Evolutionary conservation across 192 early-diverging fungal genomes (phyloP).

Genomic region (Mortierella antarctica): DNA sequence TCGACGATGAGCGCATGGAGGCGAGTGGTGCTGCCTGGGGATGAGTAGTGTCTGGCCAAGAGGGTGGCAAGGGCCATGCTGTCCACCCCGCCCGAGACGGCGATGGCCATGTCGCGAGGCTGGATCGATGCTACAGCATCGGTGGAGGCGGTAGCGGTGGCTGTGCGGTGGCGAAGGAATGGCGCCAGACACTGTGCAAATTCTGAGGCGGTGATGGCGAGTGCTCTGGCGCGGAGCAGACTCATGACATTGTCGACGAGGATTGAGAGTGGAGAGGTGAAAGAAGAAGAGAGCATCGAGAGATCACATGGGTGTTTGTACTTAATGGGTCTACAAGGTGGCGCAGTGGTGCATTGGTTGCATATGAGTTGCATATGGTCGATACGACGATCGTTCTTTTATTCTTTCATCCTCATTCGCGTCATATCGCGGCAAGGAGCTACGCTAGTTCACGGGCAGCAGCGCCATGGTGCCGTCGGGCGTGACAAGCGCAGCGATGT

Average conservation of each 20-base stretch:
- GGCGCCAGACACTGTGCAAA: constrained; percentile 19
- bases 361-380: no score
- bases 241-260: constrained; percentile 22
- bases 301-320: no score
- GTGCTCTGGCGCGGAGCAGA: not conserved
- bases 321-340: no score
- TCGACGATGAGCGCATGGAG: constrained; percentile 62
- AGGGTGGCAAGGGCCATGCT: constrained; percentile 51
- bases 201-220: constrained; percentile 25
- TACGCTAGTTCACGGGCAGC: not conserved
- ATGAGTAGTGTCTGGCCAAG: constrained; percentile 13
- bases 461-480: constrained; percentile 3
- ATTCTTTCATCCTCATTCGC: no score
- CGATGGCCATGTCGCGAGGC: constrained; percentile 21
- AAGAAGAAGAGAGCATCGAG: no score
- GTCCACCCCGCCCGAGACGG: constrained; percentile 56
- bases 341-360: no score
- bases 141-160: not conserved
- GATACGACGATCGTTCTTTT: no score
- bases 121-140: no score
- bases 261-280: no score
- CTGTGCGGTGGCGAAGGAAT: not conserved
- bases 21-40: not conserved
- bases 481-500: not conserved
- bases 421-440: no score